Percentiles rank a stretch among this genome's conserved stretches.
Conservation (phyloP, 2,329 filamentous ascomycete species). For the Neophaeococcomyces mojaviensis region DNA sequence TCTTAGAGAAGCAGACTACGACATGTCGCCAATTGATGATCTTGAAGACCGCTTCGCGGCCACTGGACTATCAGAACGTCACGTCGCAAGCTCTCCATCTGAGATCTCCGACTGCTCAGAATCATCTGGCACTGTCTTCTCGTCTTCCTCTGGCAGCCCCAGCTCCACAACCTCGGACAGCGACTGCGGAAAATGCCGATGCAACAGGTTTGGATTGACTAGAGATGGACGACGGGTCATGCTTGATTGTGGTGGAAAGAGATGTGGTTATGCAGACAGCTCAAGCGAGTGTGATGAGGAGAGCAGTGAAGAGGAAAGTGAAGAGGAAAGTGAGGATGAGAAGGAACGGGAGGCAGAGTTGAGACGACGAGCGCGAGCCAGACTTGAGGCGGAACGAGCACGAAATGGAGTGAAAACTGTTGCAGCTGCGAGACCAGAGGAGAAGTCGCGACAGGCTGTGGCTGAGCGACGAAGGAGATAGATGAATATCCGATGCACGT, state of each 20-base stretch:
- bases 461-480: constrained; percentile 10
- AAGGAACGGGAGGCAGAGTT: constrained; percentile 1
- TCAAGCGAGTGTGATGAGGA: constrained; percentile 17
- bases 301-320: constrained; percentile 15
- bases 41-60: constrained; percentile 69
- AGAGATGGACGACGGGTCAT: constrained; percentile 87
- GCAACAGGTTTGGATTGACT: constrained; percentile 94
- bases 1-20: constrained; percentile 77
- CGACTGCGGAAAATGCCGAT: constrained; percentile 58
- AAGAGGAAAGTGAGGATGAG: constrained; percentile 17
- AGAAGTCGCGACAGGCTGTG: constrained; percentile 4
- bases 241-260: constrained; percentile 85
- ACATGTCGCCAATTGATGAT: constrained; percentile 60
- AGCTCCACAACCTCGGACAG: constrained; percentile 61
- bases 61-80: constrained; percentile 61
- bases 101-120: constrained; percentile 50
- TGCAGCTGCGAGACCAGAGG: background rate
- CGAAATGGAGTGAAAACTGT: constrained; percentile 1
- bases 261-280: constrained; percentile 62
- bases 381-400: constrained; percentile 13
- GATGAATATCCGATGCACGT: background rate
- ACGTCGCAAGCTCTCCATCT: constrained; percentile 63
- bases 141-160: constrained; percentile 47
- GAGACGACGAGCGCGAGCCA: constrained; percentile 10
- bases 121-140: constrained; percentile 39